Evolutionary conservation across 345 rosid genomes (phyloP).

Genomic region (Geranium rotundifolium): DNA sequence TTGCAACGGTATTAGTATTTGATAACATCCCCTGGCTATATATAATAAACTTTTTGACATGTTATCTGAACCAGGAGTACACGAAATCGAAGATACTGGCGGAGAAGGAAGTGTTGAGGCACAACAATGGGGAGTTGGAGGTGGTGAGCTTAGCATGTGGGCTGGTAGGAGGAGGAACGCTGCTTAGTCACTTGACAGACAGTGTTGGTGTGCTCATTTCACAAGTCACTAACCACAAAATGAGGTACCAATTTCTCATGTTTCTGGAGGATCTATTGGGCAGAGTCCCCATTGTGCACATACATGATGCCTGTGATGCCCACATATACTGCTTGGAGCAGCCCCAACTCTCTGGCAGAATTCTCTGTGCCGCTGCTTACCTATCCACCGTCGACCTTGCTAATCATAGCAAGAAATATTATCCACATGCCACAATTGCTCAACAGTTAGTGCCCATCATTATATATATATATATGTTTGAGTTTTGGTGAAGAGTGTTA

Average conservation of each 20-base stretch:
- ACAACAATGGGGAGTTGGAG: constrained; percentile 9
- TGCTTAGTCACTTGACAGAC: constrained; percentile 8
- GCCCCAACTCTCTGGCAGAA: constrained; percentile 15
- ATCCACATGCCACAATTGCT: constrained; percentile 12
- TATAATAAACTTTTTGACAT: no score
- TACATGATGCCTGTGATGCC: constrained; percentile 27
- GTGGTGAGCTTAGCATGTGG: constrained; percentile 17
- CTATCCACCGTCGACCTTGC: constrained; percentile 15
- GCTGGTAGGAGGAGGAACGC: constrained; percentile 24
- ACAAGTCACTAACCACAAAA: constrained; percentile 5
- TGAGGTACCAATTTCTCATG: constrained; percentile 1
- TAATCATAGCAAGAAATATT: not conserved
- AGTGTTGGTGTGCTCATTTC: constrained; percentile 6
- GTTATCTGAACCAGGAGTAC: constrained; percentile 19
- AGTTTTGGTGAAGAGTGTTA: no score
- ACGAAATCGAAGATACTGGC: constrained; percentile 13
- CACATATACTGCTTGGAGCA: constrained; percentile 21
- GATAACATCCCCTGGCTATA: no score
- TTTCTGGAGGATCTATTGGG: constrained; percentile 22
- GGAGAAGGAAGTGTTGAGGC: constrained; percentile 19
- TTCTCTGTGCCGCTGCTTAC: constrained; percentile 16
- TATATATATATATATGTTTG: no score
- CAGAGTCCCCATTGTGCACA: constrained; percentile 26
- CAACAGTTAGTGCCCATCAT: constrained; percentile 5
- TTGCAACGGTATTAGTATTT: not conserved